phyloP scores from a whole-genome alignment of 768 basidiomycete species.

The Myochromella boudieri region DNA sequence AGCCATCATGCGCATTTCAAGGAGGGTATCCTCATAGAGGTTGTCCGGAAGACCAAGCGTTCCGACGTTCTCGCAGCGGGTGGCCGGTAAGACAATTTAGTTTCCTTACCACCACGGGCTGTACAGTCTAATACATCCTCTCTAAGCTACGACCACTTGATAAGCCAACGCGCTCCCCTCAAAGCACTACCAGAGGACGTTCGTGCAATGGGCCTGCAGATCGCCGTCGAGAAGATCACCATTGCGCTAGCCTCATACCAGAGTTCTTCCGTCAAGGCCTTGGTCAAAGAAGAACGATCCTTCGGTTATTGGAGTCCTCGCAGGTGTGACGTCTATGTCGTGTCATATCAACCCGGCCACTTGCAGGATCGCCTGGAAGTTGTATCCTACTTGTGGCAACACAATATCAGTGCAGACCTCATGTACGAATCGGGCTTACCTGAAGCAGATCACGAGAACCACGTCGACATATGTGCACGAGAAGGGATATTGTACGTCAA shows the following conservation, averaged over 20 bases:
- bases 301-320: conserved; percentile 92
- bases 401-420: conserved; percentile 82
- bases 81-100: conserved; percentile 54
- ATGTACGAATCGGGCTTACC: conserved; percentile 80
- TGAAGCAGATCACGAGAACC: conserved; percentile 62
- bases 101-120: background rate
- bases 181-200: conserved; percentile 52
- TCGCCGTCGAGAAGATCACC: conserved; percentile 78
- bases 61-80: conserved; percentile 77
- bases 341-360: conserved; percentile 74
- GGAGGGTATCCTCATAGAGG: conserved; percentile 74
- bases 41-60: conserved; percentile 64
- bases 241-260: conserved; percentile 69
- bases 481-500: conserved; percentile 76
- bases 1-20: conserved; percentile 65
- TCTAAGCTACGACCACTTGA: conserved; percentile 70
- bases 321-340: conserved; percentile 83
- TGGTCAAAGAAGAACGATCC: conserved; percentile 77
- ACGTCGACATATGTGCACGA: conserved; percentile 66
- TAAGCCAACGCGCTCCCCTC: conserved; percentile 56
- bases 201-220: conserved; percentile 74
- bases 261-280: conserved; percentile 61
- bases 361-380: conserved; percentile 79
- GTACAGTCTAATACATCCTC: background rate
- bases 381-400: conserved; percentile 73